These are phyloP conservation scores for Xylariaceae sp. DNA, from an alignment of 2,329 filamentous ascomycete genomes.

Conservation along the genomic window DNA sequence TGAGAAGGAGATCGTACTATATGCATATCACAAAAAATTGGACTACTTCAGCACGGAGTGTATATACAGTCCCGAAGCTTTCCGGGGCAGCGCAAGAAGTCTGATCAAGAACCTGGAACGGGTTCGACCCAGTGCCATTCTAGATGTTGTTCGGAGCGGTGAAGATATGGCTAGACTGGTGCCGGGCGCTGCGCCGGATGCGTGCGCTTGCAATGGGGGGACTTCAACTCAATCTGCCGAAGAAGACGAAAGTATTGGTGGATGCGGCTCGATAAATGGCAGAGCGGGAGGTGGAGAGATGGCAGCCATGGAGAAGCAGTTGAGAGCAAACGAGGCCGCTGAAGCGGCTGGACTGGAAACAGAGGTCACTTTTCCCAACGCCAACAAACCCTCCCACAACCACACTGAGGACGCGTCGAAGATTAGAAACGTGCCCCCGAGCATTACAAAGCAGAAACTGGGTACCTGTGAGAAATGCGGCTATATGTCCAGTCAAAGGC, in stretches of 20 bases:
- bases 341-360: conserved; percentile 56
- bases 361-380: conserved; percentile 48
- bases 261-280: conserved; percentile 69
- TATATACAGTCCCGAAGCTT: conserved; percentile 96
- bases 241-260: conserved; percentile 56
- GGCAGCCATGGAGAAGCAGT: conserved; percentile 70
- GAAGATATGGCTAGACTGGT: conserved; percentile 95
- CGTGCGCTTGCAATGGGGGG: conserved; percentile 42
- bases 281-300: conserved; percentile 68
- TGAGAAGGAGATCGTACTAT: conserved; percentile 97
- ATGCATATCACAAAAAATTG: conserved; percentile 92
- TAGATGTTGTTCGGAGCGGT: conserved; percentile 90
- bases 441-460: conserved; percentile 60
- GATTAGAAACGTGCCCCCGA: conserved; percentile 24
- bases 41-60: conserved; percentile 99
- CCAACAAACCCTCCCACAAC: conserved; percentile 33
- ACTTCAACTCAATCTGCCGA: conserved; percentile 27
- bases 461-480: conserved; percentile 83
- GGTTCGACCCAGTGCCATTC: conserved; percentile 85
- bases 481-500: conserved; percentile 88
- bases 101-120: conserved; percentile 94
- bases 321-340: conserved; percentile 62
- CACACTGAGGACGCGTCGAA: conserved; percentile 29
- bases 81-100: conserved; percentile 82
- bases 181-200: conserved; percentile 49